Base-by-base conservation (phyloP, 768 basidiomycete genomes). In the Hemileccinum impolitum region DNA sequence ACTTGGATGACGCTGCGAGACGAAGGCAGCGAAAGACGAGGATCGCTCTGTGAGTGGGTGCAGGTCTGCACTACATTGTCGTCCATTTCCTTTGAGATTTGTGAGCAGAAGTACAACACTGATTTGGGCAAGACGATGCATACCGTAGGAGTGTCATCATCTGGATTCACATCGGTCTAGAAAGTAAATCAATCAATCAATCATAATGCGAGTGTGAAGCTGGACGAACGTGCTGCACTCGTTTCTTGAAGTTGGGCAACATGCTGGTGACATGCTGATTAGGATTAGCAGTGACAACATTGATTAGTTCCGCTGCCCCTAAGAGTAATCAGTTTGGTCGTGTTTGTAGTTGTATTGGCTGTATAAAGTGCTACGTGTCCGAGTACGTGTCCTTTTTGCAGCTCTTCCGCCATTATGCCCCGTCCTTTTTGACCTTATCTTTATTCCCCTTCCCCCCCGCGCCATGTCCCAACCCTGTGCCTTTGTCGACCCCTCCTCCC, bases 401-500 rank as follows among this genome's bases (percentile, higher is more conserved):
- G 53, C 51, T 53, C 43, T 34, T n/a, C 55, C 34, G 55, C 64
- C 64, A 64, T 17, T 31, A 58, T 52, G 54, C 52, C 32, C 55
- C 45, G 50, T 49, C 13, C 9, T 26, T 17, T 43, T 55, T 61
- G 44, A 58, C 36, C 36, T 15, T 66, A 61, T 56, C 48, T 25
- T 66, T 64, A 62, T 59, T 62, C 11, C 13, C 3, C 31, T 41
- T 50, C 21, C 28, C 19, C 23, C 41, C 14, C 37, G 37, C 44
- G 48, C 39, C 45, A 68, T 66, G 64, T 35, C 63, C 17, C 57
- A 56, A 32, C 65, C 57, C 6, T 63, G 46, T 23, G 55, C 51
- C 45, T 72, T 67, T 32, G 70, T 72, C 53, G 63, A 72, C 57
- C 72, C 72, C 11, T 63, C 71, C 11, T 63, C 65, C 39, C 67